These are phyloP conservation scores for Bullera alba DNA, from an alignment of 768 basidiomycete species.

Conservation along the genomic window DNA sequence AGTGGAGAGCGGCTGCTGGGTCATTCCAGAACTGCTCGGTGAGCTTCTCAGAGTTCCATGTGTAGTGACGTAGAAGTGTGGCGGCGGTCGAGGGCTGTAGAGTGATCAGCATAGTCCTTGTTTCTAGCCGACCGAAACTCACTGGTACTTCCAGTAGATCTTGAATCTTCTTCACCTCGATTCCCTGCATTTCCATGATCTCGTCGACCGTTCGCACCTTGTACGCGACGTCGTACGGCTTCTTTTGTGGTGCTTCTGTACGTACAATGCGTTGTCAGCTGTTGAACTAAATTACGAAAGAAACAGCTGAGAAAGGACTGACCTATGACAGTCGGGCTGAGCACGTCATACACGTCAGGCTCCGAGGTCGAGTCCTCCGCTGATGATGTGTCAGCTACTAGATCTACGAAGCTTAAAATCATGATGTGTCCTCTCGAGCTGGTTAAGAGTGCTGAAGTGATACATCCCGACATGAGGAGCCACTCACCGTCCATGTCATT, in stretches of 20 bases:
- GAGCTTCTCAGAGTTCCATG: constrained; percentile 93
- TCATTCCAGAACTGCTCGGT: constrained; percentile 98
- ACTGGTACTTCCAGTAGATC: constrained; percentile 85
- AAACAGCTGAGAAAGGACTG: constrained; percentile 7
- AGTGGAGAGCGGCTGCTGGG: constrained; percentile 60
- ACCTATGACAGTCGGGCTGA: constrained; percentile 40
- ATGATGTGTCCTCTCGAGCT: too few species aligned
- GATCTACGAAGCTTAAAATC: too few species aligned
- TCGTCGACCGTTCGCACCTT: constrained; percentile 64
- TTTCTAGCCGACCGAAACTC: too few species aligned
- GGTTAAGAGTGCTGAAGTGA: neutral
- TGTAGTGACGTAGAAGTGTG: constrained; percentile 70
- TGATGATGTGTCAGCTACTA: constrained; percentile 3
- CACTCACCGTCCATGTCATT: constrained; percentile 23
- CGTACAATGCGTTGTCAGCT: too few species aligned
- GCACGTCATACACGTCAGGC: constrained; percentile 28
- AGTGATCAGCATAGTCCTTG: neutral
- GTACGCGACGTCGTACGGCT: constrained; percentile 73
- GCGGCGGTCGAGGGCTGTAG: constrained; percentile 61
- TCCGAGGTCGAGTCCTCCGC: constrained; percentile 26
- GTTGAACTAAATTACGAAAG: neutral
- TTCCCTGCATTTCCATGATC: constrained; percentile 69
- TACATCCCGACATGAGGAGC: neutral
- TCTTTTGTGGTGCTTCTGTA: constrained; percentile 35
- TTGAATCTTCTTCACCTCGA: constrained; percentile 77